Evolutionary conservation across 805 yeast genomes (phyloP), one percentile per base, ranked within the genome.

Genomic region (Candida dendrica): DNA sequence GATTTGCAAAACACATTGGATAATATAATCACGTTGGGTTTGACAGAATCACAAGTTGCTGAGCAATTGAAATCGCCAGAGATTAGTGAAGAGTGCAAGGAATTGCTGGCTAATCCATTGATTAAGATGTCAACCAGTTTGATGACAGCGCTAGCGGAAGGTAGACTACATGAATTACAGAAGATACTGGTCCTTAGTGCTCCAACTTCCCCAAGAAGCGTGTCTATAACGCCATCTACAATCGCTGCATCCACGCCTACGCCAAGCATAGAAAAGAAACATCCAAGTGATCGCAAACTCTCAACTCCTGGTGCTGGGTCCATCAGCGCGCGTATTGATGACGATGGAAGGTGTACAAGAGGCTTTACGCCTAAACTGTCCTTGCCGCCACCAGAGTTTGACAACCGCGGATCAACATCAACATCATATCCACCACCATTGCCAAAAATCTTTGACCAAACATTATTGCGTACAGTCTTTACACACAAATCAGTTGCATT

Each of bases 401-500:
- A n/a, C n/a, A n/a, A n/a, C n/a, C n/a, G n/a, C n/a, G n/a, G n/a
- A n/a, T n/a, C n/a, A n/a, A n/a, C n/a, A n/a, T n/a, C n/a, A 30
- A 30, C 15, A 3, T 9, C 34, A 31, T 31, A 15, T 6, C 34
- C 34, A 31, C 34, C 17, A 6, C 34, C 30, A 9, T 27, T 31
- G 10, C 33, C 24, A 14, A 22, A 15, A 16, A 16, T 36, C 59
- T 65, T 3, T 73, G 80, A 55, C 70, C 73, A 1, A 65, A 64
- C 6, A 3, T 69, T 87, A 11, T 65, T 69, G 46, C 74, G 75
- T 7, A 71, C 81, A 37, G 93, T 85, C 0, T 89, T 87, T 55
- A 77, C 82, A 29, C 96, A 89, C 59, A 77, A 79, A 48, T 86
- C 95, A 0, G 68, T 74, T 79, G n/a, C 74, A 77, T 3, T 11